Percentiles rank a stretch among this genome's conserved stretches.
phyloP scores from a whole-genome alignment of 225 moss, liverwort and hornwort genomes.

The Sphagnum tenellum region DNA sequence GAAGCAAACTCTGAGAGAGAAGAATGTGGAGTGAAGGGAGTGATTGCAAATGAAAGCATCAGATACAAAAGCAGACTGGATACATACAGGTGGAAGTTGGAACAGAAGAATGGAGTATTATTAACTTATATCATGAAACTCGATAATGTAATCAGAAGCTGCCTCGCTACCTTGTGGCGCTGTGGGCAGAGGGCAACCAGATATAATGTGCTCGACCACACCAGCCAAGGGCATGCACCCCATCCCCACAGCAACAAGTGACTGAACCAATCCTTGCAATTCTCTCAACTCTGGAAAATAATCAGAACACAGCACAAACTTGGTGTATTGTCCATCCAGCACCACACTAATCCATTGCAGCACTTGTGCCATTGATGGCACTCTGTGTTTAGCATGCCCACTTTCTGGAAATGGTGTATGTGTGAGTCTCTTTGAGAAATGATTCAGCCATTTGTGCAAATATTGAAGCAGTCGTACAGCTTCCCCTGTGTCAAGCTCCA shows the following conservation, averaged over 20 bases:
- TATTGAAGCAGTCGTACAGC: conserved; percentile 60
- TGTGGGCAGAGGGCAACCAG: conserved; percentile 29
- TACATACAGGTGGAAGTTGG: no score
- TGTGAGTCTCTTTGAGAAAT: conserved; percentile 46
- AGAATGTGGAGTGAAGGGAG: no score
- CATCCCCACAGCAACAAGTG: conserved; percentile 39
- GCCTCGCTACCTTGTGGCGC: conserved; percentile 23
- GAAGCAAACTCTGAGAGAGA: no score
- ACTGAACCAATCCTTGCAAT: conserved; percentile 42
- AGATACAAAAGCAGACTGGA: no score
- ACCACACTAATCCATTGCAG: conserved; percentile 59
- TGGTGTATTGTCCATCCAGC: conserved; percentile 76
- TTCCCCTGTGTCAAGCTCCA: conserved; percentile 50
- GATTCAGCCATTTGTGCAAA: conserved; percentile 66
- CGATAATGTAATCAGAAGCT: conserved; percentile 67
- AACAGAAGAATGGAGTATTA: conserved; percentile 1
- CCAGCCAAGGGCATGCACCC: conserved; percentile 44
- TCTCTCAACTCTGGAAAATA: conserved; percentile 52
- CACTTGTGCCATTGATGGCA: conserved; percentile 66
- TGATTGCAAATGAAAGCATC: no score
- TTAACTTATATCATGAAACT: conserved; percentile 84
- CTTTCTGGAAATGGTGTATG: conserved; percentile 34
- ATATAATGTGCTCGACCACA: conserved; percentile 43
- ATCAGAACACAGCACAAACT: conserved; percentile 59
- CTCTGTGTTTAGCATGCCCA: conserved; percentile 15